These are phyloP conservation scores for Aspergillus sp. DNA, from an alignment of 2,329 filamentous ascomycete genomes.

Conservation along the genomic window DNA sequence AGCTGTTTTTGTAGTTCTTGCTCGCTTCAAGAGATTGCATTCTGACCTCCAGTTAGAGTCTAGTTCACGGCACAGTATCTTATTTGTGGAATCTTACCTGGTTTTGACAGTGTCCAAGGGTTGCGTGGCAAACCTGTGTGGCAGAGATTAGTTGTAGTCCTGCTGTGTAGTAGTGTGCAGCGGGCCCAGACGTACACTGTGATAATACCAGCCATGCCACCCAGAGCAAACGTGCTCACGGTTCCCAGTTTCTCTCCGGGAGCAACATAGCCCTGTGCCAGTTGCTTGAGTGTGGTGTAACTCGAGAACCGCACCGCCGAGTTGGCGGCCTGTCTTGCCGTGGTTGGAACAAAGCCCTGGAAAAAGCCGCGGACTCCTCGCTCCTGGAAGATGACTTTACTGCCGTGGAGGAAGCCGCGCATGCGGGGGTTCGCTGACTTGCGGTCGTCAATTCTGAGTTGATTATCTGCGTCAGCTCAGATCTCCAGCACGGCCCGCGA, in stretches of 20 bases:
- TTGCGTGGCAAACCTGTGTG: slow-evolving; percentile 57
- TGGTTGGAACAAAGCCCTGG: slow-evolving; percentile 94
- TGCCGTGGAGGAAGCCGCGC: slow-evolving; percentile 88
- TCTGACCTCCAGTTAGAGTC: slow-evolving; percentile 38
- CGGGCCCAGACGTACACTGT: slow-evolving; percentile 62
- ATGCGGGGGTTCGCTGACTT: slow-evolving; percentile 83
- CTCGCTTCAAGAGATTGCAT: slow-evolving; percentile 96
- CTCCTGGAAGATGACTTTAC: slow-evolving; percentile 81
- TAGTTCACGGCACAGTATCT: neutral
- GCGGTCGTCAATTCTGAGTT: slow-evolving; percentile 82
- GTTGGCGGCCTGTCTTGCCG: slow-evolving; percentile 91
- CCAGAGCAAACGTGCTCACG: slow-evolving; percentile 84
- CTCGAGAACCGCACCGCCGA: slow-evolving; percentile 86
- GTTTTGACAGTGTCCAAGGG: slow-evolving; percentile 94
- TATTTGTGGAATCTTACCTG: slow-evolving; percentile 36
- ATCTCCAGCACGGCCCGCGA: neutral
- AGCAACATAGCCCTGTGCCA: slow-evolving; percentile 86
- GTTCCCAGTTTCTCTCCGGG: slow-evolving; percentile 93
- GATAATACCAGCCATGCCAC: slow-evolving; percentile 82
- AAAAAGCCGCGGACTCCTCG: slow-evolving; percentile 90
- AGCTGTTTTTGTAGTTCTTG: slow-evolving; percentile 78
- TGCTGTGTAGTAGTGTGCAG: no score
- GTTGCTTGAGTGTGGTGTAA: slow-evolving; percentile 86
- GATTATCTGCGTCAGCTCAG: slow-evolving; percentile 2
- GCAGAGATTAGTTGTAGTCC: slow-evolving; percentile 8